These are phyloP conservation scores for Lodderomyces theae DNA, from an alignment of 1,139 yeast species.

Conservation along the genomic window DNA sequence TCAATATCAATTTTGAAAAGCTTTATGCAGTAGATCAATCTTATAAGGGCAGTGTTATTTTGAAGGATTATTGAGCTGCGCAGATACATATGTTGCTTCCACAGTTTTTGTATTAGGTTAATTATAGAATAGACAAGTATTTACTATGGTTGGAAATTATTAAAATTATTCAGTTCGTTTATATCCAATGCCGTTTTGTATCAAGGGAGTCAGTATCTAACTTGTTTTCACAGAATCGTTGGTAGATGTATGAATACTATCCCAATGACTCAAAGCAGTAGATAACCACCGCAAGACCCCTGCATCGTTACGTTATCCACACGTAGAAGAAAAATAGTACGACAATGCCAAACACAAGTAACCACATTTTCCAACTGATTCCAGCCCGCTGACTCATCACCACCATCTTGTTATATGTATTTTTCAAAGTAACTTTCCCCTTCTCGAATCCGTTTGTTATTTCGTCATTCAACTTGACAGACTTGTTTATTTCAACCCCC, in stretches of 20 bases:
- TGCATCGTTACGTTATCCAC: slow-evolving; percentile 52
- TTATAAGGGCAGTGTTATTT: no score
- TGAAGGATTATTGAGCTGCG: no score
- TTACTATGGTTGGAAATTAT: no score
- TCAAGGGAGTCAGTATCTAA: no score
- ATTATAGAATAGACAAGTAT: not conserved
- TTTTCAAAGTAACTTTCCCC: slow-evolving; percentile 51
- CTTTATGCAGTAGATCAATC: slow-evolving; percentile 6
- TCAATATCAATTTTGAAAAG: slow-evolving; percentile 11
- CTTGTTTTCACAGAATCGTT: no score
- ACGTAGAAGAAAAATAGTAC: slow-evolving; percentile 73
- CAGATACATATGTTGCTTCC: no score
- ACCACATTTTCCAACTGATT: slow-evolving; percentile 78
- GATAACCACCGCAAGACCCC: no score
- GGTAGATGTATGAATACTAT: no score
- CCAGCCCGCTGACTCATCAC: slow-evolving; percentile 82
- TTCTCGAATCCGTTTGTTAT: slow-evolving; percentile 47
- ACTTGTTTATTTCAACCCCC: slow-evolving; percentile 82
- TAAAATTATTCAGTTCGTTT: no score
- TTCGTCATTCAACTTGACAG: slow-evolving; percentile 59
- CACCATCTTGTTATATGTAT: slow-evolving; percentile 72
- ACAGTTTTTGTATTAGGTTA: not conserved
- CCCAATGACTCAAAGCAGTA: no score
- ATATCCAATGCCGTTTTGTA: no score
- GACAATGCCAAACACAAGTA: slow-evolving; percentile 60